phyloP scores from a whole-genome alignment of 2,329 filamentous ascomycete species.

The Arthrobotrys sphaeroides region DNA sequence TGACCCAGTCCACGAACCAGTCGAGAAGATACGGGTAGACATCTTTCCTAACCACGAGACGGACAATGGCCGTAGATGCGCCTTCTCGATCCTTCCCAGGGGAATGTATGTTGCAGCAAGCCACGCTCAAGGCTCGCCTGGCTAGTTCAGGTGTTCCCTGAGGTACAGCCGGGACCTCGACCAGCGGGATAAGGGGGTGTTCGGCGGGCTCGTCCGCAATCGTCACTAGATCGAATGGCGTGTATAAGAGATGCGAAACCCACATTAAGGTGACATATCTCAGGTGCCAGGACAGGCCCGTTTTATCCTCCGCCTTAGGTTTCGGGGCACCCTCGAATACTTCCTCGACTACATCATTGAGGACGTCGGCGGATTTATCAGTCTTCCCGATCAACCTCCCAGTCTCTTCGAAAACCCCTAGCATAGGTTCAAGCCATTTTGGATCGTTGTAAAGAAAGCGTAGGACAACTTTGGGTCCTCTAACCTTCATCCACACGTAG shows the following conservation, averaged over 20 bases:
- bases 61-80: constrained; percentile 82
- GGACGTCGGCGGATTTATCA: constrained; percentile 53
- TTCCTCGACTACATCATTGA: constrained; percentile 34
- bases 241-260: constrained; percentile 82
- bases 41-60: constrained; percentile 82
- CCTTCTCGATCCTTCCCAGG: constrained; percentile 90
- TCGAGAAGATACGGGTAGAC: constrained; percentile 80
- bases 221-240: constrained; percentile 87
- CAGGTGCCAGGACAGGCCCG: constrained; percentile 76
- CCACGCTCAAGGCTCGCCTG: constrained; percentile 27
- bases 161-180: constrained; percentile 11
- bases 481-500: constrained; percentile 92
- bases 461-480: constrained; percentile 90
- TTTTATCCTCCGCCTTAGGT: constrained; percentile 51
- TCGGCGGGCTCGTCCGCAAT: constrained; percentile 69
- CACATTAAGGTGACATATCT: constrained; percentile 87
- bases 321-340: constrained; percentile 61
- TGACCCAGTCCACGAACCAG: constrained; percentile 65
- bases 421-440: constrained; percentile 80
- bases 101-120: constrained; percentile 69
- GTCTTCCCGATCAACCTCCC: constrained; percentile 55
- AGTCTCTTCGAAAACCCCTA: constrained; percentile 75
- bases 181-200: constrained; percentile 56
- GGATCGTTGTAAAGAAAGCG: constrained; percentile 92
- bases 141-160: constrained; percentile 35